Base-by-base conservation (phyloP, 2,329 filamentous ascomycete species). In the Arthrobotrys sinensis region DNA sequence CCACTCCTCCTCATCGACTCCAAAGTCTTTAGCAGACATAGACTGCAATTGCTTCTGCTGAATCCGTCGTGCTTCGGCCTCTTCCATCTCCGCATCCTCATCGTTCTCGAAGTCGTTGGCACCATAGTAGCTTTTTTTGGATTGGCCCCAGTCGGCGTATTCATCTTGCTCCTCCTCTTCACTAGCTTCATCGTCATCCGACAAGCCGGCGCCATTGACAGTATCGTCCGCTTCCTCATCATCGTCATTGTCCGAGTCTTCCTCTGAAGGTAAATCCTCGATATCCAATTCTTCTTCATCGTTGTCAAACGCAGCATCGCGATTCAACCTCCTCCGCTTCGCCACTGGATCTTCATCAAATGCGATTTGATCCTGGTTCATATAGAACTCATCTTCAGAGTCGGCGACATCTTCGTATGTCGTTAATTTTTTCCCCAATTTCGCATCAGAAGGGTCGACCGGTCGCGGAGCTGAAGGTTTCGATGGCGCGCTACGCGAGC, bases 1-100 rank as follows among this genome's bases (percentile, higher is more conserved):
- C 96, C 95, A 98, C 81, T 96, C 94, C 48, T 90, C 88, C 82
- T 96, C 93, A 82, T 98, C 94, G 80, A 98, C 96, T 7, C 93
- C 91, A 83, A 97, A 99, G 83, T 99, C 96, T 45, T 92, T 92
- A 81, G 96, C 94, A 4, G 90, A 89, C 92, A 99, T 96, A 80
- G 92, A 91, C 81, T 93, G 88, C 24, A 98, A 85, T 83, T 96
- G 95, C 87, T 97, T 97, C 85, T 94, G 91, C 84, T 98, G 95
- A 77, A 99, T 85, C 79, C 93, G 88, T 84, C 91, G 91, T 2
- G 95, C 96, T 84, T 99, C 96, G 10, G 88, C 90, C 84, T 99
- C 96, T 86, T 99, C 96, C 82, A 96, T 94, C 36, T 96, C 85
- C 0, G 96, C 96, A 84, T 91, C 90, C 77, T 89, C 88, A 82